Conservation (phyloP, 164 flowering plant genomes). For the Liriodendron chinense region DNA sequence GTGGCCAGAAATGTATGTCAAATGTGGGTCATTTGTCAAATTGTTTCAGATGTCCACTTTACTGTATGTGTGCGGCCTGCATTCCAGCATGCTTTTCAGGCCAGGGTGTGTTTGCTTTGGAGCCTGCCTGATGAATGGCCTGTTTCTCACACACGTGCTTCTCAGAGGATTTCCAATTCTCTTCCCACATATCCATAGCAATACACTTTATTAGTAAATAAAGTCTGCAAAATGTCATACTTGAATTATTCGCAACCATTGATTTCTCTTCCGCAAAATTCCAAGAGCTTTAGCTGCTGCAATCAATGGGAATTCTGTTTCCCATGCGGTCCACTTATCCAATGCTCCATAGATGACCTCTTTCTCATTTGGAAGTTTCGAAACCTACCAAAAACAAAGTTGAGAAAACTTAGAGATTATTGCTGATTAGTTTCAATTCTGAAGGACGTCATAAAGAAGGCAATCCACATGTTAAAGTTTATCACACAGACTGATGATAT, state of each 20-base stretch:
- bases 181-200: background rate
- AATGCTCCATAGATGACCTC: constrained; percentile 81
- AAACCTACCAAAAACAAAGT: constrained; percentile 41
- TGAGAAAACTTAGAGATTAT: background rate
- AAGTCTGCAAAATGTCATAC: constrained; percentile 29
- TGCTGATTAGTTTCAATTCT: background rate
- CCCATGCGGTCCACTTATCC: constrained; percentile 95
- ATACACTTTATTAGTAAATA: background rate
- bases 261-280: constrained; percentile 64
- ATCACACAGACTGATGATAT: background rate
- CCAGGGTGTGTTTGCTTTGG: too few species aligned
- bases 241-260: constrained; percentile 77
- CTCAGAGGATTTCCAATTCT: background rate
- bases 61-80: background rate
- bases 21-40: background rate
- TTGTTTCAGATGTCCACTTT: background rate
- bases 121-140: background rate
- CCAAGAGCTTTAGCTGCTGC: constrained; percentile 84
- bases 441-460: background rate
- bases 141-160: background rate
- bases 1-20: background rate
- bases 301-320: constrained; percentile 81
- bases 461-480: background rate
- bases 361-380: constrained; percentile 78
- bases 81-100: too few species aligned